Conservation (phyloP, 2,329 filamentous ascomycete species). For the Oidium heveae region DNA sequence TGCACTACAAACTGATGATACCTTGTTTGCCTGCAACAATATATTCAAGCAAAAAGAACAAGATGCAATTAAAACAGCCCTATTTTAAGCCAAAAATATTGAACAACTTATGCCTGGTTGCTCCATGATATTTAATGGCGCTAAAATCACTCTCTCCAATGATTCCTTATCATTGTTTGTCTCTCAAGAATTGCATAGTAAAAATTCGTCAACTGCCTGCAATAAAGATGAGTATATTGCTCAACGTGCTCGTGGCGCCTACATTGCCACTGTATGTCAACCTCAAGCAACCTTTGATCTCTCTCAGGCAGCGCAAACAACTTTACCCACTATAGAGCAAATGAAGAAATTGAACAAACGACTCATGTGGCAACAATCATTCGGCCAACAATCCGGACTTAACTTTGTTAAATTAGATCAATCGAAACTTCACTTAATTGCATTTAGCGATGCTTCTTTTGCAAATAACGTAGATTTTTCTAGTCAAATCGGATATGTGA, state of each 20-base stretch:
- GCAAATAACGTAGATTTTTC: background rate
- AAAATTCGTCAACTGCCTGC: background rate
- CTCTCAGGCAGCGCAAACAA: background rate
- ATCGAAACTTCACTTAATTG: background rate
- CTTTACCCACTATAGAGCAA: background rate
- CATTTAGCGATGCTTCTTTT: background rate
- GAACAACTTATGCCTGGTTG: background rate
- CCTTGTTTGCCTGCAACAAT: background rate
- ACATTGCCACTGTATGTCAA: background rate
- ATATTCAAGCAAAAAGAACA: background rate
- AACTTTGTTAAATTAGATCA: background rate
- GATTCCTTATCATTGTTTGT: background rate
- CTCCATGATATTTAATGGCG: slow-evolving; percentile 1
- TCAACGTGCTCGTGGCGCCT: background rate
- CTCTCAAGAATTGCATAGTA: background rate
- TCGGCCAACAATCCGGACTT: background rate
- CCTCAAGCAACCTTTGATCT: background rate
- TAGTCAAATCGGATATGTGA: background rate
- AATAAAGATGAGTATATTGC: background rate
- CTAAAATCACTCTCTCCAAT: background rate
- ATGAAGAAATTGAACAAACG: background rate
- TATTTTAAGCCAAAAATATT: background rate
- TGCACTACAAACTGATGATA: slow-evolving; percentile 2
- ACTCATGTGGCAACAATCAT: background rate
- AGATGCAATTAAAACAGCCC: background rate